Evolutionary conservation across 805 yeast genomes (phyloP).

Genomic region (Candida ascalaphidarum): DNA sequence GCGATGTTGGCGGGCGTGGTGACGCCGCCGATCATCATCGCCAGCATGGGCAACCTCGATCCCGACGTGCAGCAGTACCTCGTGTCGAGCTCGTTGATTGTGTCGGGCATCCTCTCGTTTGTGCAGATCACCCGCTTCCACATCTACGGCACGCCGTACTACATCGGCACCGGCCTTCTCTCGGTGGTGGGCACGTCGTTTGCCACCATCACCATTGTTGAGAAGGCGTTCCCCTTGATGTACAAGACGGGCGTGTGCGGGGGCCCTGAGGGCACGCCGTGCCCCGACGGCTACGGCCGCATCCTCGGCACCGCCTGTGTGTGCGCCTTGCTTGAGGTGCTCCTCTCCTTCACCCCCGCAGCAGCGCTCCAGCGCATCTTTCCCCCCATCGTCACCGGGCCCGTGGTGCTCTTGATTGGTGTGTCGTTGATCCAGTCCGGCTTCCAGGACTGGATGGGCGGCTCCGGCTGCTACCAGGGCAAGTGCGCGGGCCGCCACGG

Average conservation of each 20-base stretch:
- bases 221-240: conserved; percentile 74
- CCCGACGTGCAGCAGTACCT: conserved; percentile 27
- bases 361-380: conserved; percentile 58
- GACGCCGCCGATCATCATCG: conserved; percentile 72
- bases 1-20: conserved; percentile 91
- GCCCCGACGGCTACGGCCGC: conserved; percentile 90
- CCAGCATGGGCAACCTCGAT: conserved; percentile 52
- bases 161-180: conserved; percentile 78
- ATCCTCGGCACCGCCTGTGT: conserved; percentile 72
- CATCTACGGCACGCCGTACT: conserved; percentile 64
- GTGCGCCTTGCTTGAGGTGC: conserved; percentile 69
- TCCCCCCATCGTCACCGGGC: conserved; percentile 91
- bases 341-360: conserved; percentile 73
- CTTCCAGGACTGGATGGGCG: conserved; percentile 83
- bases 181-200: conserved; percentile 91
- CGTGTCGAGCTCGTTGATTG: conserved; percentile 29
- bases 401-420: conserved; percentile 84
- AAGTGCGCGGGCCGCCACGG: conserved; percentile 29
- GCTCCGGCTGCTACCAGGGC: conserved; percentile 52
- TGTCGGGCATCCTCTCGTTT: conserved; percentile 48
- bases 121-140: conserved; percentile 79
- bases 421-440: conserved; percentile 61
- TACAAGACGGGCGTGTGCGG: conserved; percentile 66
- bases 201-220: conserved; percentile 76
- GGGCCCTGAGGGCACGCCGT: conserved; percentile 63